phyloP scores from a whole-genome alignment of 768 basidiomycete species.

The Myochromella boudieri region DNA sequence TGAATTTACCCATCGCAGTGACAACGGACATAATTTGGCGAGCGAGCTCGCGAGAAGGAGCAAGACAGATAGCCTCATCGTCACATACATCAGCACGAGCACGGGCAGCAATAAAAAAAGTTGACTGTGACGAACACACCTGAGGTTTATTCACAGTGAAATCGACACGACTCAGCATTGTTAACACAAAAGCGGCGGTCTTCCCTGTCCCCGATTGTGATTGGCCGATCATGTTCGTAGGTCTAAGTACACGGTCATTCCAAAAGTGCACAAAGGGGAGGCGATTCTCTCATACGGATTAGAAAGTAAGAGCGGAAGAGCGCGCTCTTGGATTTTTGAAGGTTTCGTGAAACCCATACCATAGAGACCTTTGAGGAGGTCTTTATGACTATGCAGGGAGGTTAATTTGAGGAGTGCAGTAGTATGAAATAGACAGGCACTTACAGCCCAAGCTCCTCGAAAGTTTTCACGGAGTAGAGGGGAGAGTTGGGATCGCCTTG shows the following conservation, averaged over 20 bases:
- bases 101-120: not conserved
- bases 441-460: slow-evolving; percentile 94
- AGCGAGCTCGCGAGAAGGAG: slow-evolving; percentile 94
- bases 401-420: not conserved
- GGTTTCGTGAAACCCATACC: slow-evolving; percentile 97
- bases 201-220: slow-evolving; percentile 99
- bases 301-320: slow-evolving; percentile 83
- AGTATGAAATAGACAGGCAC: slow-evolving; percentile 26
- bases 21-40: slow-evolving; percentile 97
- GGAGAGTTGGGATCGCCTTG: slow-evolving; percentile 97
- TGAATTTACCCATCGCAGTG: slow-evolving; percentile 93
- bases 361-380: slow-evolving; percentile 92
- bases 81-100: not conserved
- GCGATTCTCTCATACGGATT: slow-evolving; percentile 69
- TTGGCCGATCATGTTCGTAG: slow-evolving; percentile 98
- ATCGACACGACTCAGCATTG: slow-evolving; percentile 95
- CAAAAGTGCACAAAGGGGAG: too few species aligned
- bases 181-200: slow-evolving; percentile 96
- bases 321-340: slow-evolving; percentile 98
- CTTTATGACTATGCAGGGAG: slow-evolving; percentile 56
- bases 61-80: slow-evolving; percentile 97
- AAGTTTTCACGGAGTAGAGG: slow-evolving; percentile 87
- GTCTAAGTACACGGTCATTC: slow-evolving; percentile 45
- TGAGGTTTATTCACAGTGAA: slow-evolving; percentile 82
- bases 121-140: slow-evolving; percentile 42